Conservation (phyloP, 257 asterid genomes). For the Rehmannia glutinosa region DNA sequence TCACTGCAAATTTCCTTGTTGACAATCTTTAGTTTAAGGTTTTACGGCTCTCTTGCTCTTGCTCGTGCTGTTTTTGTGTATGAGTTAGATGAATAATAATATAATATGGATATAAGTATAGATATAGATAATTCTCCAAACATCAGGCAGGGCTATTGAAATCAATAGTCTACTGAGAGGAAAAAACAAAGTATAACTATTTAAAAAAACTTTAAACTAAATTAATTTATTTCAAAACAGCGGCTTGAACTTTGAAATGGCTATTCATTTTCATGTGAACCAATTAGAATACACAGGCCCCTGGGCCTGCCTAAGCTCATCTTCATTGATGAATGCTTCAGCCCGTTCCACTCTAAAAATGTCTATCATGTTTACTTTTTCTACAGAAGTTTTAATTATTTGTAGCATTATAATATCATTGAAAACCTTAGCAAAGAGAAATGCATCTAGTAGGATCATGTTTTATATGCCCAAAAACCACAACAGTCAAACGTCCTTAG, state of each 20-base stretch:
- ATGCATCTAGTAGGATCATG: background rate
- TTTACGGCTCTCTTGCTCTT: no score
- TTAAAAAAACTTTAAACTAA: background rate
- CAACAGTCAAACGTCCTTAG: background rate
- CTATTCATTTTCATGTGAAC: background rate
- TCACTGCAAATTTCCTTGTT: no score
- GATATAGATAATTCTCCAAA: no score
- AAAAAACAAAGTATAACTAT: no score
- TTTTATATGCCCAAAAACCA: background rate
- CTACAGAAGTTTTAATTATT: background rate
- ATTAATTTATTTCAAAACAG: background rate
- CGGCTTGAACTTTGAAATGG: background rate
- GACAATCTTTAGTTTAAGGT: no score
- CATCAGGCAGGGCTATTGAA: no score
- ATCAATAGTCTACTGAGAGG: no score
- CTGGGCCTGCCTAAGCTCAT: background rate
- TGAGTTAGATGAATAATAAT: no score
- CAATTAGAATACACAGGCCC: background rate
- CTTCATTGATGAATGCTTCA: background rate
- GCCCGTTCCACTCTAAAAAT: background rate
- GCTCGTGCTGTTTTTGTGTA: no score
- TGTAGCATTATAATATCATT: background rate
- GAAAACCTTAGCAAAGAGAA: background rate
- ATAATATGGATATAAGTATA: no score
- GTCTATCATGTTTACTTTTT: background rate